Percentiles rank a stretch among this genome's conserved stretches.
Conservation (phyloP, 2,329 filamentous ascomycete genomes). For the Colletotrichum chlorophyti region DNA sequence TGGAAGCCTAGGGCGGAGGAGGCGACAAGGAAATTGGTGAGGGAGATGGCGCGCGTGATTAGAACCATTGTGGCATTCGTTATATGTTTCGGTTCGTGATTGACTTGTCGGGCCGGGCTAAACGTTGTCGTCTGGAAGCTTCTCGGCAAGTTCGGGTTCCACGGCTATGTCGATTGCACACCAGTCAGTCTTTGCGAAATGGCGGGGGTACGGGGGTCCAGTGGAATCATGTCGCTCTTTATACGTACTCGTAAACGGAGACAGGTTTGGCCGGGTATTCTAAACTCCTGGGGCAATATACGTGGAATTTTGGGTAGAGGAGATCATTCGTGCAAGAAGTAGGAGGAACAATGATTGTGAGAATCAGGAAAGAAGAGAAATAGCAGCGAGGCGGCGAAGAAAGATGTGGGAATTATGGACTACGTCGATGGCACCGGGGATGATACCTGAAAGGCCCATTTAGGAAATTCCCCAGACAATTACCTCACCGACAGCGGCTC, state of each 20-base stretch:
- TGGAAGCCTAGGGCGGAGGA: conserved; percentile 71
- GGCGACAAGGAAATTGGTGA: conserved; percentile 72
- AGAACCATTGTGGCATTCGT: conserved; percentile 34
- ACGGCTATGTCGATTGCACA: too few species aligned
- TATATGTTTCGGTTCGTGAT: not conserved
- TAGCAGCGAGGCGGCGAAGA: not conserved
- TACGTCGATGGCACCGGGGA: conserved; percentile 22
- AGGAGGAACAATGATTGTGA: not conserved
- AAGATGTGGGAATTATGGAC: conserved; percentile 7
- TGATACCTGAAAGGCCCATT: conserved; percentile 29
- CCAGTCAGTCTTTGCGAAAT: too few species aligned
- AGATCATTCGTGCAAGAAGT: not conserved
- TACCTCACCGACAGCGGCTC: conserved; percentile 29
- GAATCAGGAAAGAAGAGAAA: not conserved
- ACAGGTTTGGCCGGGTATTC: too few species aligned
- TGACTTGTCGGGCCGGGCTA: too few species aligned
- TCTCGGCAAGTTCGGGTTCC: not conserved
- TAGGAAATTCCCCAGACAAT: conserved; percentile 24
- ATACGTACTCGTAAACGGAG: too few species aligned
- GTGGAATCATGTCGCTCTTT: too few species aligned
- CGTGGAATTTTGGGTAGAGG: not conserved
- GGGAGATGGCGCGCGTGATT: conserved; percentile 56
- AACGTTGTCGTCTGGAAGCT: not conserved
- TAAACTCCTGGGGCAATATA: too few species aligned
- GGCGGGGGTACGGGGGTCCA: too few species aligned